Percentiles rank a stretch among this genome's conserved stretches.
These are phyloP conservation scores for Crithidia sp. DNA, from an alignment of 208 protist species.

Conservation along the genomic window DNA sequence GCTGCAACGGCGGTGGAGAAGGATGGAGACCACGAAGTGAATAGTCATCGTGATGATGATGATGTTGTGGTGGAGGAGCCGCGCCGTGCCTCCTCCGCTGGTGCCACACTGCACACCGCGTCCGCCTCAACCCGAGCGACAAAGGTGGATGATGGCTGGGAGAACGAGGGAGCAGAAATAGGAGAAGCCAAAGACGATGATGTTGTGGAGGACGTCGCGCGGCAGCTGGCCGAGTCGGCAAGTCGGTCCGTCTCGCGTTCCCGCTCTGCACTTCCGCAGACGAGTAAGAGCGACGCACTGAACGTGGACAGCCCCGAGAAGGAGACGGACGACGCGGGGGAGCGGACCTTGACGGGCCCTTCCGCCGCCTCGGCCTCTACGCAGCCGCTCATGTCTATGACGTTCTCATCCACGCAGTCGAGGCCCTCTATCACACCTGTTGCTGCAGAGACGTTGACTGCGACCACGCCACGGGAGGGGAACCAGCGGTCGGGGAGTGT, in stretches of 20 bases:
- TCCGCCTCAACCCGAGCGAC: neutral
- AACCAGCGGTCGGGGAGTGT: constrained; percentile 14
- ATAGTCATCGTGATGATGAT: no score
- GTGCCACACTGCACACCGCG: constrained; percentile 1
- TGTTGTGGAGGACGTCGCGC: neutral
- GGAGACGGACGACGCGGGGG: neutral
- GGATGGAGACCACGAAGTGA: no score
- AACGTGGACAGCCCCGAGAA: no score
- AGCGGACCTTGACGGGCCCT: neutral
- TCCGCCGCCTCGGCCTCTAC: neutral
- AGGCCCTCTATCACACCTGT: neutral
- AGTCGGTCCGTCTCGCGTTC: neutral
- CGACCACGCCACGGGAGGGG: neutral
- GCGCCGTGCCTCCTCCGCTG: constrained; percentile 18
- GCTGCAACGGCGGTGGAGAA: neutral
- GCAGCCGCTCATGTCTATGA: constrained; percentile 6
- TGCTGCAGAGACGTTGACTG: no score
- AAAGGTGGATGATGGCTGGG: constrained; percentile 3
- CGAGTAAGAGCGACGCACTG: neutral
- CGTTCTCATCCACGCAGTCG: neutral
- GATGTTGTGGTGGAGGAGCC: neutral
- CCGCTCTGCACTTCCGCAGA: neutral
- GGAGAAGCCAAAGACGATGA: neutral
- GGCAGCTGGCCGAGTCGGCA: neutral
- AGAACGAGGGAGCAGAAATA: neutral